Evolutionary conservation across 139 green algal genomes (phyloP), one percentile per base, ranked within the genome.

Genomic region (Monoraphidium neglectum): DNA sequence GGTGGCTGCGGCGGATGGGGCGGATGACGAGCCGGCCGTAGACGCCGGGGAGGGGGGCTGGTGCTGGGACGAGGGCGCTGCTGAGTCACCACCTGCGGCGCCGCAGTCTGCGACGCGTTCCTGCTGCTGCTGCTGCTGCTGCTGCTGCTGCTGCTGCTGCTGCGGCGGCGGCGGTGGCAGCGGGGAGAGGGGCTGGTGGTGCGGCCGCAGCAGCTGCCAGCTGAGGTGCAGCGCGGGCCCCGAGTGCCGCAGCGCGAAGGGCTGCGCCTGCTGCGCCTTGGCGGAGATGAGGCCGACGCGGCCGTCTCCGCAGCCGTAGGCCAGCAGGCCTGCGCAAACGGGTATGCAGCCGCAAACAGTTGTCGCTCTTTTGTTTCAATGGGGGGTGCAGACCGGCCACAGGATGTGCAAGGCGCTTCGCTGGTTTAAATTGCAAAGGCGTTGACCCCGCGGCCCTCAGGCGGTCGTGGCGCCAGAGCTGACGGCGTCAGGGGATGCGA

Each of bases 251-350:
- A 60, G 74, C 2, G 56, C 51, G 61, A 72, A 83, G 26, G 81
- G 36, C 1, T 49, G 24, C 5, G 69, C 60, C 26, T 40, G 32
- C 24, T 84, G 59, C 2, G 36, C 43, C 0, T 40, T 49, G 0
- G 72, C 61, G 38, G 87, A 80, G 65, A 84, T 81, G 12, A 88
- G 32, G 23, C 83, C 86, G 36, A 90, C 78, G 0, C 54, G 74
- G 68, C 86, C 86, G 38, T 90, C 78, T 16, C 46, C 32, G 70
- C 83, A 90, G 30, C 86, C 86, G 63, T 86, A 87, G 1, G 80
- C 86, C 21, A 90, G 60, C 28, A 80, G 68, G 35, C 78, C 75
- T 84, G 83, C 28, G 32, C 6, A 6, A 28, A 35, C 4, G 26
- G 32, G 15, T 21, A 32, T 1, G 1, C 46, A 60, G 28, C 16